phyloP scores from a whole-genome alignment of 176 grass and related monocot species.

The Saccharum officinarum region DNA sequence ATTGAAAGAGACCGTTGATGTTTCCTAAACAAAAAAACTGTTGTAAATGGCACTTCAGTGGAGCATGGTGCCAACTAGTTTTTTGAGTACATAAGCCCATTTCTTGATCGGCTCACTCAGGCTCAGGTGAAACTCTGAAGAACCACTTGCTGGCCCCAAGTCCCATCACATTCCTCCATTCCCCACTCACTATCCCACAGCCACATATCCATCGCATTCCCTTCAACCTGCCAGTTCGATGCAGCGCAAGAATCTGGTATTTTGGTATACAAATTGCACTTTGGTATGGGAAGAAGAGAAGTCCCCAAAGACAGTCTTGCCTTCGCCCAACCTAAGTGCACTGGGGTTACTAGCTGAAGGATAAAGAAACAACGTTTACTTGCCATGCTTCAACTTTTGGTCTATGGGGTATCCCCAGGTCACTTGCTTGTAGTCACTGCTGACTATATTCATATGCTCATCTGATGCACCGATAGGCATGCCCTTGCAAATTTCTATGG shows the following conservation, averaged over 20 bases:
- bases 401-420: not conserved
- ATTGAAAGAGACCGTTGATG: not conserved
- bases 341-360: not conserved
- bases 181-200: not conserved
- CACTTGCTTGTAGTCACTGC: not conserved
- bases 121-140: not conserved
- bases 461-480: not conserved
- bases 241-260: not conserved
- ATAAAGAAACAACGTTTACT: not conserved
- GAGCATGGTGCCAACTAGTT: not conserved
- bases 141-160: not conserved
- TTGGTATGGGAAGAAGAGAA: not conserved
- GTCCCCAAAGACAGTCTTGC: not conserved
- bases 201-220: not conserved
- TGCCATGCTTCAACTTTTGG: not conserved
- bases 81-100: not conserved
- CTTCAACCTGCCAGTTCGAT: not conserved
- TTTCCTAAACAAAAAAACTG: not conserved
- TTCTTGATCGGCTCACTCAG: not conserved
- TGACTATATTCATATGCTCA: not conserved
- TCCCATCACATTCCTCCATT: not conserved
- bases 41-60: not conserved
- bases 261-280: not conserved
- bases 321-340: not conserved
- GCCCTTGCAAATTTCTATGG: not conserved